Percentiles rank a stretch among this genome's conserved stretches.
Evolutionary conservation across 768 basidiomycete genomes (phyloP).

Genomic region (Lyophyllum atratum): DNA sequence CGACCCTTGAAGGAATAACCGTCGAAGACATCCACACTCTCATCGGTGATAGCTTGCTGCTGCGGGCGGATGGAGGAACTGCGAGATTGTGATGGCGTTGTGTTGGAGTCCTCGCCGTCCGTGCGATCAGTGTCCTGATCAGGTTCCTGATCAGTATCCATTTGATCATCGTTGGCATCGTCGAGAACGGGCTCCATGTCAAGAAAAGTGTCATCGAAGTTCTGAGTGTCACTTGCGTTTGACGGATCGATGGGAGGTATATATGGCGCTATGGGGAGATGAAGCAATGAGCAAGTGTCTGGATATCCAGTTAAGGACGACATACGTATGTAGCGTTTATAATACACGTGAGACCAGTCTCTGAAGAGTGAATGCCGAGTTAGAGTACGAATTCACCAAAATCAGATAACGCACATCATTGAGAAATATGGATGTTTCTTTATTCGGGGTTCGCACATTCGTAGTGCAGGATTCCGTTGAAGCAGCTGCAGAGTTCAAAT

Average conservation of each 20-base stretch:
- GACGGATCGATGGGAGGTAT: conserved; percentile 89
- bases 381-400: conserved; percentile 14
- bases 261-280: conserved; percentile 68
- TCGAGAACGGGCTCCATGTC: conserved; percentile 94
- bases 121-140: conserved; percentile 68
- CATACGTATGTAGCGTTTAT: conserved; percentile 91
- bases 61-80: conserved; percentile 65
- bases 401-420: conserved; percentile 67
- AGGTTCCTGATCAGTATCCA: conserved; percentile 71
- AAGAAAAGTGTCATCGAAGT: conserved; percentile 97
- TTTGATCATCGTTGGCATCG: conserved; percentile 63
- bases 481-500: conserved; percentile 58
- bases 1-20: conserved; percentile 93
- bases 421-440: conserved; percentile 95
- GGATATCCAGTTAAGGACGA: conserved; percentile 22
- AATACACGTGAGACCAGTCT: conserved; percentile 93
- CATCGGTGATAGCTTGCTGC: conserved; percentile 40
- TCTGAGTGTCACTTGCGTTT: conserved; percentile 94
- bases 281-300: conserved; percentile 1
- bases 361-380: conserved; percentile 38
- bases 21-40: conserved; percentile 81
- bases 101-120: conserved; percentile 74
- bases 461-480: conserved; percentile 87
- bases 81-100: conserved; percentile 80
- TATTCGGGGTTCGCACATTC: conserved; percentile 92